Evolutionary conservation across 306 rosid genomes (phyloP).

Genomic region (Canavalia gladiata): DNA sequence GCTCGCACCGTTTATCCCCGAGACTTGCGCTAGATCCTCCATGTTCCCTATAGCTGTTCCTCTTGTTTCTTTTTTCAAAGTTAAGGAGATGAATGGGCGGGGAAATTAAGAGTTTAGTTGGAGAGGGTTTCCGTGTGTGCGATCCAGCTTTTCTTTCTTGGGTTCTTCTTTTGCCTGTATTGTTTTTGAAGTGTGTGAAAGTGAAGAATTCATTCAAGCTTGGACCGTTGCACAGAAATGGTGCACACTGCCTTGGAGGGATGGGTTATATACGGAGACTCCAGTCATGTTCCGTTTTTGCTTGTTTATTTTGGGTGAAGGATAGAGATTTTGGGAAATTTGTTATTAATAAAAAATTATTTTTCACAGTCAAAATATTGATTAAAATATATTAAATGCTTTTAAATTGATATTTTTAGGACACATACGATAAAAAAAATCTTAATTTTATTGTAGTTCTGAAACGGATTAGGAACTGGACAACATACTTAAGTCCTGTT

Average conservation of each 20-base stretch:
- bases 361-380: neutral
- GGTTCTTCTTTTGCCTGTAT: neutral
- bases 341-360: neutral
- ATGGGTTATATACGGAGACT: neutral
- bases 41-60: neutral
- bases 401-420: too few species aligned
- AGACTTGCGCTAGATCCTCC: slow-evolving; percentile 8
- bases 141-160: slow-evolving; percentile 1
- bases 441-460: too few species aligned
- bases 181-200: slow-evolving; percentile 8
- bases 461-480: too few species aligned
- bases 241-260: neutral
- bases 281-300: neutral
- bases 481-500: too few species aligned
- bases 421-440: too few species aligned
- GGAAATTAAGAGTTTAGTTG: neutral
- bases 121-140: too few species aligned
- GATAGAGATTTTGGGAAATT: neutral
- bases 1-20: neutral
- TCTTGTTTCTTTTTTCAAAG: neutral
- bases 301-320: neutral
- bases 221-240: neutral
- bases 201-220: neutral
- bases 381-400: neutral
- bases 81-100: neutral